Conservation (phyloP, 2,329 filamentous ascomycete genomes). For the Alternaria triticina region DNA sequence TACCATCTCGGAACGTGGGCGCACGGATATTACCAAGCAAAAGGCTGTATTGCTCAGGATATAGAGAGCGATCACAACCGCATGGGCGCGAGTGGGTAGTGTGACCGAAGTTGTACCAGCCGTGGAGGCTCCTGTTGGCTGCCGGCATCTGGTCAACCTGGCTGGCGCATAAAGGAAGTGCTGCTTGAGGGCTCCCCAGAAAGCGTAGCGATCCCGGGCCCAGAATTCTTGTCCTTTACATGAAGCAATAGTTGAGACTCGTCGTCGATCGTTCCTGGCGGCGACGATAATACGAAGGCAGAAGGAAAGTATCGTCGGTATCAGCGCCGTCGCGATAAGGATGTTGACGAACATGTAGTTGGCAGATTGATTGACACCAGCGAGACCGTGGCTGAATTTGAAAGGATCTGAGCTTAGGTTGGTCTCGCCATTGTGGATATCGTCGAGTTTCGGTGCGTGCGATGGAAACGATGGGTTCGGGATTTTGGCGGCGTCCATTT, state of each 20-base stretch:
- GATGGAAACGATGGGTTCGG: not conserved
- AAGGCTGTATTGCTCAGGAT: constrained; percentile 49
- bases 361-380: constrained; percentile 51
- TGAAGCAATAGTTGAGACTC: constrained; percentile 10
- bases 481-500: not conserved
- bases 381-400: constrained; percentile 49
- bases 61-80: constrained; percentile 50
- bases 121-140: constrained; percentile 43
- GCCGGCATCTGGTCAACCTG: constrained; percentile 46
- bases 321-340: constrained; percentile 16
- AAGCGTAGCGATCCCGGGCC: constrained; percentile 11
- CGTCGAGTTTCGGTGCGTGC: constrained; percentile 1
- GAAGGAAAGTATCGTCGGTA: constrained; percentile 7
- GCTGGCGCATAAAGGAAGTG: constrained; percentile 52
- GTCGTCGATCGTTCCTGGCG: constrained; percentile 15
- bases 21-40: constrained; percentile 58
- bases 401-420: constrained; percentile 26
- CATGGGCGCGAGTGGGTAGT: constrained; percentile 50
- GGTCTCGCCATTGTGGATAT: constrained; percentile 11
- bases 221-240: constrained; percentile 18
- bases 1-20: constrained; percentile 75
- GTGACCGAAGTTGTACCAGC: constrained; percentile 49
- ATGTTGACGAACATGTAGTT: constrained; percentile 48
- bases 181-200: constrained; percentile 44
- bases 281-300: constrained; percentile 7